Percentiles rank a stretch among this genome's conserved stretches.
Evolutionary conservation across 139 green algal genomes (phyloP).

Genomic region (Coccomyxa sp.): DNA sequence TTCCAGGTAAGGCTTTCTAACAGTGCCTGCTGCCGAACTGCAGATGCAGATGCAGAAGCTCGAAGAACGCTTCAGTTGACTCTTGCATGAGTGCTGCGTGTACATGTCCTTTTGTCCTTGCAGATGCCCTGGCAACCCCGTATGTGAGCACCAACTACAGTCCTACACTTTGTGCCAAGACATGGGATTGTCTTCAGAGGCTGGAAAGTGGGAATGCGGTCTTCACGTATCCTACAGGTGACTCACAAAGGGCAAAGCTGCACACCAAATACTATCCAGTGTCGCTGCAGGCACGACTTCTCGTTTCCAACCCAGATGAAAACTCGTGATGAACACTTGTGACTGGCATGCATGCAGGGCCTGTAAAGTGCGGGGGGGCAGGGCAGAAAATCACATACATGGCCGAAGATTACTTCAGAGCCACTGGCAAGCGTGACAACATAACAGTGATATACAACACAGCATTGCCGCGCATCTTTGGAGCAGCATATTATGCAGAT

Average conservation of each 20-base stretch:
- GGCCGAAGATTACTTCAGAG: background rate
- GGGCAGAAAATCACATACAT: background rate
- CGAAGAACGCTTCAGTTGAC: background rate
- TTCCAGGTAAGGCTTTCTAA: background rate
- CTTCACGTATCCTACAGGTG: constrained; percentile 1
- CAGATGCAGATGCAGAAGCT: background rate
- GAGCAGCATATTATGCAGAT: background rate
- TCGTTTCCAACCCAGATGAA: background rate
- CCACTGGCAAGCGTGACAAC: background rate
- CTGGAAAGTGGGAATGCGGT: background rate
- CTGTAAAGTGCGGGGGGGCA: background rate
- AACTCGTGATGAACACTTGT: background rate
- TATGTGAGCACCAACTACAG: background rate
- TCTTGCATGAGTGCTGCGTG: background rate
- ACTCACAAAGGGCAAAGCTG: background rate
- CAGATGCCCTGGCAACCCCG: background rate
- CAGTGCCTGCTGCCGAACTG: background rate
- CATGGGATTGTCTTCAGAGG: background rate
- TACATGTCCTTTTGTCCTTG: background rate
- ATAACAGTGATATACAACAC: background rate
- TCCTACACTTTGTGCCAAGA: background rate
- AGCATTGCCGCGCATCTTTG: background rate
- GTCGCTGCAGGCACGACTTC: background rate
- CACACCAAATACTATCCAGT: background rate
- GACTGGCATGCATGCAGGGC: background rate